Percentiles rank a stretch among this genome's conserved stretches.
phyloP scores from a whole-genome alignment of 2,329 filamentous ascomycete species.

The Colletotrichum orbiculare region DNA sequence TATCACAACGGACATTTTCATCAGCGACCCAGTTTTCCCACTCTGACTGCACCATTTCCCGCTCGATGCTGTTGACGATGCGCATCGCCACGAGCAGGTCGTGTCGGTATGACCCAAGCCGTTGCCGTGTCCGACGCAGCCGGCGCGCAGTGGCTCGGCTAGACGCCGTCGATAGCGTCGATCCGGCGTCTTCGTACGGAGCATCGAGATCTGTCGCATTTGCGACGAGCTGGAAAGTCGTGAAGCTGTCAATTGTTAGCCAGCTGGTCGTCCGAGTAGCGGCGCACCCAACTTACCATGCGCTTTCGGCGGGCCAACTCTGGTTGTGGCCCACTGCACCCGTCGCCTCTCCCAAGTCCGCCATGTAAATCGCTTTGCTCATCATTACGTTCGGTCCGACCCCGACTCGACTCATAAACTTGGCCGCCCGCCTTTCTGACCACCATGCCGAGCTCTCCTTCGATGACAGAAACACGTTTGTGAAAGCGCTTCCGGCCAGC shows the following conservation, averaged over 20 bases:
- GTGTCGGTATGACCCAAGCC: conserved; percentile 85
- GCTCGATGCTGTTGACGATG: conserved; percentile 89
- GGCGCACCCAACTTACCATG: conserved; percentile 52
- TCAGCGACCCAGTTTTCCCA: conserved; percentile 93
- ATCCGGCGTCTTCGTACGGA: conserved; percentile 64
- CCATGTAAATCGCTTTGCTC: conserved; percentile 86
- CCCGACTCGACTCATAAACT: conserved; percentile 85
- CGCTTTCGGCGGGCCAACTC: conserved; percentile 58
- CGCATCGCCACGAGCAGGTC: conserved; percentile 91
- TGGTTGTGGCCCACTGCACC: conserved; percentile 48
- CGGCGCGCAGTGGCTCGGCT: conserved; percentile 70
- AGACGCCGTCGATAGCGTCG: conserved; percentile 56
- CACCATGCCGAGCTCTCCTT: conserved; percentile 83
- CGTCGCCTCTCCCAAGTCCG: conserved; percentile 78
- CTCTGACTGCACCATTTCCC: conserved; percentile 85
- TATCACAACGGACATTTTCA: conserved; percentile 80
- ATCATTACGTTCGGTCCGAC: conserved; percentile 83
- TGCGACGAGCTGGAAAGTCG: conserved; percentile 70
- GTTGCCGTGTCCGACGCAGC: conserved; percentile 82
- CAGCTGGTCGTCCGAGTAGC: not conserved
- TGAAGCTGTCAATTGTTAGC: conserved; percentile 56
- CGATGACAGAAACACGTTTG: conserved; percentile 81
- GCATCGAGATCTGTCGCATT: conserved; percentile 69
- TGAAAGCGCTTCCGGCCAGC: conserved; percentile 74
- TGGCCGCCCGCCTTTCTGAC: conserved; percentile 81